Evolutionary conservation across 1,284 basidiomycete species (phyloP).

Genomic region (Ustilago shanxiensis): DNA sequence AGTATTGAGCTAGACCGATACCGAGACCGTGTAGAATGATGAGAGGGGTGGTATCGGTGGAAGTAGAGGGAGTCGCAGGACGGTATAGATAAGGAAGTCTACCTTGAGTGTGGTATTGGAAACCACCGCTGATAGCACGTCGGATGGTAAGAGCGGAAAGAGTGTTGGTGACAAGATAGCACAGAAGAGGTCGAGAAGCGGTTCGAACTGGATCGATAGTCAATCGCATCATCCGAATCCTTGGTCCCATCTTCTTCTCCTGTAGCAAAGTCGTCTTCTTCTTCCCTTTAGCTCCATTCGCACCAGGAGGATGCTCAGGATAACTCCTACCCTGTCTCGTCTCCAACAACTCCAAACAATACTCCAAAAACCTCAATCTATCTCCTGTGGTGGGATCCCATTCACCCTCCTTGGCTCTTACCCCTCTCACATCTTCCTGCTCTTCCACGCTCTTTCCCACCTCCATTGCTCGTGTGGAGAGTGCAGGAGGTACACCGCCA

Average conservation of each 20-base stretch:
- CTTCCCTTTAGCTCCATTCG: background rate
- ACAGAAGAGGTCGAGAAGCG: conserved; percentile 42
- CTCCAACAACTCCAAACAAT: conserved; percentile 61
- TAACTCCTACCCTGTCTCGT: conserved; percentile 61
- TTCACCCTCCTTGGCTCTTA: conserved; percentile 30
- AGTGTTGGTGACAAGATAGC: conserved; percentile 40
- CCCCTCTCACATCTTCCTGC: conserved; percentile 44
- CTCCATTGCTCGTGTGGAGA: background rate
- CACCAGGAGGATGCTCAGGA: conserved; percentile 27
- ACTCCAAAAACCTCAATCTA: conserved; percentile 57
- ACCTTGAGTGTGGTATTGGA: conserved; percentile 41
- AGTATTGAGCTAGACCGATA: conserved; percentile 60
- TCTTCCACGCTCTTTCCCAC: conserved; percentile 12
- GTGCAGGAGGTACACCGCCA: conserved; percentile 15
- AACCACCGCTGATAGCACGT: conserved; percentile 39
- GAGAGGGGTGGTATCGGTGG: conserved; percentile 36
- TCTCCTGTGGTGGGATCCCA: conserved; percentile 53
- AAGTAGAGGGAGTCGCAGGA: conserved; percentile 21
- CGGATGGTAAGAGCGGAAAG: conserved; percentile 41
- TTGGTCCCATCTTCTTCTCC: conserved; percentile 12
- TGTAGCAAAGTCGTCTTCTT: background rate
- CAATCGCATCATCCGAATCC: conserved; percentile 61
- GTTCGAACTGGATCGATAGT: conserved; percentile 67
- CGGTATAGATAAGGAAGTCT: conserved; percentile 61
- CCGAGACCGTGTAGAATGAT: conserved; percentile 65